Base-by-base conservation (phyloP, 768 basidiomycete species). In the Pleurotus tuoliensis region DNA sequence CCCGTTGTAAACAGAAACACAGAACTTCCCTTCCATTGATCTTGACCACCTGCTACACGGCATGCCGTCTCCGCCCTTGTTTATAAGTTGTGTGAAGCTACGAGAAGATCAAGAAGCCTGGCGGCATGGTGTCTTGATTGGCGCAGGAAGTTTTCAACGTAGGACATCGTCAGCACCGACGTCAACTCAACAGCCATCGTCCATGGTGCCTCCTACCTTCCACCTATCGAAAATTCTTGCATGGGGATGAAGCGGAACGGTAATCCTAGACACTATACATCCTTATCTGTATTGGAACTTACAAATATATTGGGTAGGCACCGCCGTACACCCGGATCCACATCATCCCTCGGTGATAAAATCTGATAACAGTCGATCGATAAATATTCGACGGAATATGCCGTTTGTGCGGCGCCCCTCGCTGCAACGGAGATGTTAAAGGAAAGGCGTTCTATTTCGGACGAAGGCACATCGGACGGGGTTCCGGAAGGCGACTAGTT, bases 351-450 rank as follows among this genome's bases (percentile, higher is more conserved):
- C 51, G 51, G 51, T 53, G 51, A 53, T 53, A 53, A 39, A 39
- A 30, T 53, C 39, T 41, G 51, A 53, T 53, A 53, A 34, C 39
- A n/a, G 20, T 39, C 37, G 51, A 53, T 53, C 51, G 51, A 53
- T 53, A 53, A 53, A 18, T 41, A 9, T 30, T 38, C n/a, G 39
- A 41, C 20, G 37, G 39, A 41, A 13, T 43, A 39, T 53, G 51
- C 51, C 51, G 51, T 53, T 53, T 53, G 41, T 22, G 51, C 51
- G 51, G 51, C 51, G 51, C 51, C 37, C 24, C 39, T 53, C 51
- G 24, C 13, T 15, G 15, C 12, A n/a, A 50, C 48, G 48, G 48
- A 24, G 30, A 18, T 41, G 16, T 13, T 38, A 16, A 16, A 20
- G 24, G 51, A 41, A 53, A 53, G 39, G 2, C 9, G 11, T 34